Evolutionary conservation across 78 protist species (phyloP).

Genomic region (Planoprotostelium fungivorum): DNA sequence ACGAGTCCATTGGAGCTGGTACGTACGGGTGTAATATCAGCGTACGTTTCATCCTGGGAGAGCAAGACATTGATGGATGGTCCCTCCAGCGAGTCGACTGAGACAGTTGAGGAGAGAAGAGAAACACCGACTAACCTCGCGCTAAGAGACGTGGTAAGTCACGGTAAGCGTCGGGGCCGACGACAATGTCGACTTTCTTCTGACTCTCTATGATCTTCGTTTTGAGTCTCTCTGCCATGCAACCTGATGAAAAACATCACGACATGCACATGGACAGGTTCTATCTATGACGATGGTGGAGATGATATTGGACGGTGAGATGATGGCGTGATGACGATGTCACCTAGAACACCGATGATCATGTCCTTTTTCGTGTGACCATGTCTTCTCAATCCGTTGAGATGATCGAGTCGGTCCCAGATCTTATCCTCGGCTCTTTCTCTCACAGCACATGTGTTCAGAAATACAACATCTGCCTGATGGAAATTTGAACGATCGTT

Average conservation of each 20-base stretch:
- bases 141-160: conserved; percentile 80
- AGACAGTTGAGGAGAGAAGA: background rate
- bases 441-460: conserved; percentile 90
- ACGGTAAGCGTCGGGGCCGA: conserved; percentile 87
- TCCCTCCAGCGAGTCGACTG: conserved; percentile 24
- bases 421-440: conserved; percentile 85
- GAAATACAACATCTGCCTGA: conserved; percentile 75
- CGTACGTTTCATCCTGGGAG: conserved; percentile 92
- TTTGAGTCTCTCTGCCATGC: conserved; percentile 91
- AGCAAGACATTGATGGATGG: conserved; percentile 71
- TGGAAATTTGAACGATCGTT: background rate
- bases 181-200: conserved; percentile 69
- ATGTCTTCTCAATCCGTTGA: conserved; percentile 10
- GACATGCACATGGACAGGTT: background rate
- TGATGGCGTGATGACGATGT: background rate
- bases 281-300: background rate
- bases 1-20: conserved; percentile 12
- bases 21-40: conserved; percentile 92
- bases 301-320: background rate
- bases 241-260: conserved; percentile 72
- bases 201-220: conserved; percentile 59
- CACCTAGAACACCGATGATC: conserved; percentile 30
- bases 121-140: background rate
- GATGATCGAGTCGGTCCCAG: conserved; percentile 65
- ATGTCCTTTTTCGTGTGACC: conserved; percentile 8